Conservation (phyloP, 768 basidiomycete genomes). For the Termitomyces sp. region DNA sequence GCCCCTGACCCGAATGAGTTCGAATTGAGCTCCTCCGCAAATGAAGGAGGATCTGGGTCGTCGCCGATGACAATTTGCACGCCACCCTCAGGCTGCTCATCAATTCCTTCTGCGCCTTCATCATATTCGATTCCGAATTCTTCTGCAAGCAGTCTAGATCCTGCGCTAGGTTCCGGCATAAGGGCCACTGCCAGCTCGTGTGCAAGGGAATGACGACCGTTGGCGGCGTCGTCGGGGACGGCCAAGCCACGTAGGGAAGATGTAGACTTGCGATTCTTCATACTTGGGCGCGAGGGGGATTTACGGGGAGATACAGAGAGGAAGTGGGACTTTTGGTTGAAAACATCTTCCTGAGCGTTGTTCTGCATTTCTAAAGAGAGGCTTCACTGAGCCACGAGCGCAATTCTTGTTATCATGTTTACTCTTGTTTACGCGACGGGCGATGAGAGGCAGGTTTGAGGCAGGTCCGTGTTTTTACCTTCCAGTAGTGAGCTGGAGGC, state of each 20-base stretch:
- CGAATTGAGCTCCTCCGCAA: slow-evolving; percentile 42
- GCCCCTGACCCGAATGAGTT: slow-evolving; percentile 28
- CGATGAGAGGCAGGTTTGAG: no score
- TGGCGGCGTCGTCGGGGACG: slow-evolving; percentile 42
- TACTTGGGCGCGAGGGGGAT: slow-evolving; percentile 33
- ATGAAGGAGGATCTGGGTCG: slow-evolving; percentile 33
- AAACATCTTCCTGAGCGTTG: slow-evolving; percentile 30
- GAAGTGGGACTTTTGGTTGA: slow-evolving; percentile 29
- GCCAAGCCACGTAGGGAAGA: slow-evolving; percentile 46
- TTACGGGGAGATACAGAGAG: slow-evolving; percentile 34
- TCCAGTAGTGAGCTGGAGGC: background rate
- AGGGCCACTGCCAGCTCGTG: slow-evolving; percentile 86
- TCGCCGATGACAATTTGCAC: slow-evolving; percentile 28
- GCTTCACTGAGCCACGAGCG: background rate
- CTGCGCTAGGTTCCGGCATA: slow-evolving; percentile 78
- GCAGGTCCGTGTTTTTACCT: background rate
- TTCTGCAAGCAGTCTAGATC: slow-evolving; percentile 78
- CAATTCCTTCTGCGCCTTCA: slow-evolving; percentile 82
- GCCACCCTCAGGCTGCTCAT: slow-evolving; percentile 40
- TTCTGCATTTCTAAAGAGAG: slow-evolving; percentile 20
- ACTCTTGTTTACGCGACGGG: slow-evolving; percentile 21
- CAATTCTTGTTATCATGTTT: slow-evolving; percentile 17
- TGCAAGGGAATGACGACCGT: slow-evolving; percentile 68
- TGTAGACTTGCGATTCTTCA: slow-evolving; percentile 45
- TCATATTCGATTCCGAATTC: slow-evolving; percentile 91